Evolutionary conservation across 2,329 filamentous ascomycete genomes (phyloP).

Genomic region (Zymoseptoria tritici): DNA sequence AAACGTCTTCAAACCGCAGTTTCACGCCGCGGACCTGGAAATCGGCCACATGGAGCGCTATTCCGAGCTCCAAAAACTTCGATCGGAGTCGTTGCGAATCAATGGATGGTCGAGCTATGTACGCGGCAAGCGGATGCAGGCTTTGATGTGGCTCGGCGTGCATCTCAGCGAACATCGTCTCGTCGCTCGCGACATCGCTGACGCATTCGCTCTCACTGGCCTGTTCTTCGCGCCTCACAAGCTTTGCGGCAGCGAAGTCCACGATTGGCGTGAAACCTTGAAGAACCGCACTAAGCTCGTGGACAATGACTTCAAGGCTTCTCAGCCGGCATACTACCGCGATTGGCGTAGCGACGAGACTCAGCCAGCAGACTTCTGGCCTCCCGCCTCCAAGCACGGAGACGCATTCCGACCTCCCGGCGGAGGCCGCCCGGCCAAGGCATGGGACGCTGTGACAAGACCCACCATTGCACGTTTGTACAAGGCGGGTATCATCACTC

Average conservation of each 20-base stretch:
- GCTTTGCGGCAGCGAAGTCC: slow-evolving; percentile 6
- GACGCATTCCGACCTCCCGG: not conserved
- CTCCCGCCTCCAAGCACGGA: not conserved
- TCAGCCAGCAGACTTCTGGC: slow-evolving; percentile 29
- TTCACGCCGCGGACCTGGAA: slow-evolving; percentile 40
- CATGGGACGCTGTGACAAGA: slow-evolving; percentile 37
- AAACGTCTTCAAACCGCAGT: slow-evolving; percentile 37
- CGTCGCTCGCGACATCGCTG: slow-evolving; percentile 33
- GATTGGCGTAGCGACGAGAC: slow-evolving; percentile 33
- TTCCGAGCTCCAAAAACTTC: slow-evolving; percentile 32
- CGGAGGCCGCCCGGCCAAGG: slow-evolving; percentile 24
- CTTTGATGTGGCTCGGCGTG: slow-evolving; percentile 20
- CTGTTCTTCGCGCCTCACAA: slow-evolving; percentile 31
- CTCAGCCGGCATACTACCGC: slow-evolving; percentile 31
- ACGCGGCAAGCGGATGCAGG: slow-evolving; percentile 1
- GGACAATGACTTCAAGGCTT: slow-evolving; percentile 36
- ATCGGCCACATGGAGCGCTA: slow-evolving; percentile 35
- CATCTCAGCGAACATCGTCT: slow-evolving; percentile 30
- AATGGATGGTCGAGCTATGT: too few species aligned
- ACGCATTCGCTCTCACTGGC: slow-evolving; percentile 32
- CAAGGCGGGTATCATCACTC: slow-evolving; percentile 38
- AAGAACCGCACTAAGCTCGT: slow-evolving; percentile 23
- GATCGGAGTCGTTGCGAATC: slow-evolving; percentile 12
- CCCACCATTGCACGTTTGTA: slow-evolving; percentile 41
- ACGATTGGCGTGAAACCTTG: not conserved